These are phyloP conservation scores for Termitomyces eurrhizus DNA, from an alignment of 768 basidiomycete species.

Conservation along the genomic window DNA sequence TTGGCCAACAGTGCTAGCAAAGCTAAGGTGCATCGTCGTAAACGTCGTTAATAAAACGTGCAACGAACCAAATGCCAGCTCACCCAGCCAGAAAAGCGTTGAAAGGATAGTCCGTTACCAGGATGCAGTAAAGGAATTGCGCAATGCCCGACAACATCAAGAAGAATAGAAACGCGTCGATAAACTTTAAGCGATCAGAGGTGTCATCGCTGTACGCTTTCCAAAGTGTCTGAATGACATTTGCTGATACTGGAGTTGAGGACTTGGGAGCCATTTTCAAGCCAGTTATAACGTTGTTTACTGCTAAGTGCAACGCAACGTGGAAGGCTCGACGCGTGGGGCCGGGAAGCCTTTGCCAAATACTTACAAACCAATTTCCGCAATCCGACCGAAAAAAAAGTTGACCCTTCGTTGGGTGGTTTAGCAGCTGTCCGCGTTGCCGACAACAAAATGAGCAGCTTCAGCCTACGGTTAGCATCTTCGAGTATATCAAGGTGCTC, in stretches of 20 bases:
- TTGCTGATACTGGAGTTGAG: constrained; percentile 24
- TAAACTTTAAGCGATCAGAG: constrained; percentile 82
- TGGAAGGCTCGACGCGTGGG: constrained; percentile 23
- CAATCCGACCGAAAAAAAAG: constrained; percentile 9
- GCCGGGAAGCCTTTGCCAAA: constrained; percentile 28
- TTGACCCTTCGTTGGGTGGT: constrained; percentile 9
- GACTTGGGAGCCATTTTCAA: constrained; percentile 34
- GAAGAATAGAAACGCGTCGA: constrained; percentile 91
- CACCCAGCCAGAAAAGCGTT: constrained; percentile 97
- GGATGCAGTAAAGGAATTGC: constrained; percentile 89
- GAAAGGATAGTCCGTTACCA: constrained; percentile 92
- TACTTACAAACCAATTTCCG: constrained; percentile 23
- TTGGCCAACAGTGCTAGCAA: constrained; percentile 91
- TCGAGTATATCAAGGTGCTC: constrained; percentile 18
- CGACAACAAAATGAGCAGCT: constrained; percentile 21
- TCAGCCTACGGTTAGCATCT: constrained; percentile 25
- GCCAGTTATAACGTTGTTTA: not conserved
- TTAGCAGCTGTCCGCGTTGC: constrained; percentile 4
- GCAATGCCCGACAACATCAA: constrained; percentile 85
- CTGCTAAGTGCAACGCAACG: constrained; percentile 21
- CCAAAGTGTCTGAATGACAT: constrained; percentile 58
- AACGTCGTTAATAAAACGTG: not conserved
- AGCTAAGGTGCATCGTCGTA: constrained; percentile 45
- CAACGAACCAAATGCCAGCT: constrained; percentile 23
- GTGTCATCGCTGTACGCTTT: constrained; percentile 77